Conservation (phyloP, 1,284 basidiomycete species). For the Boletellus deceptivus region DNA sequence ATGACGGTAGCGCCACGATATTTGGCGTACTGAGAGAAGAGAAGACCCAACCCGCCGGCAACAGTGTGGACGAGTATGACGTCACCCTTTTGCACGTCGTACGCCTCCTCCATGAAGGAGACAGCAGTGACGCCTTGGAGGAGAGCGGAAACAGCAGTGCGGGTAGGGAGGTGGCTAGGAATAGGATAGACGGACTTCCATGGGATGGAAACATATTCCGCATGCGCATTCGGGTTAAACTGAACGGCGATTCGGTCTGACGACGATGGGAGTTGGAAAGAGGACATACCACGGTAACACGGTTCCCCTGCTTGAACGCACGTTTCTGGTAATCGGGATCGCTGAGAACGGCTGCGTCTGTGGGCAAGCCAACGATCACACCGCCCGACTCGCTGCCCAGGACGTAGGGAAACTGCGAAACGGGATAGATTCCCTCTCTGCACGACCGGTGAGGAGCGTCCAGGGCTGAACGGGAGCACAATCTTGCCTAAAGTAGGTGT, state of each 20-base stretch:
- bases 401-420: conserved; percentile 63
- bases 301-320: conserved; percentile 57
- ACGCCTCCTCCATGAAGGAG: conserved; percentile 80
- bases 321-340: conserved; percentile 60
- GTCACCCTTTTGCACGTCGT: conserved; percentile 76
- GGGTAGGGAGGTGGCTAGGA: conserved; percentile 59
- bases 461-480: not conserved
- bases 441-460: not conserved
- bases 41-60: conserved; percentile 73
- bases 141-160: conserved; percentile 64
- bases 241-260: conserved; percentile 27
- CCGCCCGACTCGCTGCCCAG: conserved; percentile 83
- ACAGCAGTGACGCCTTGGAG: conserved; percentile 83
- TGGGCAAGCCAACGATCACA: conserved; percentile 69
- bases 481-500: conserved; percentile 68
- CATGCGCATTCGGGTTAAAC: conserved; percentile 60
- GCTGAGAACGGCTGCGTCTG: conserved; percentile 50
- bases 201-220: conserved; percentile 73
- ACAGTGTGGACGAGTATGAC: conserved; percentile 83
- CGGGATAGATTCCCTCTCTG: conserved; percentile 61
- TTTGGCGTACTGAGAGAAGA: conserved; percentile 64
- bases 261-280: too few species aligned
- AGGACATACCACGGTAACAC: conserved; percentile 58
- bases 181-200: conserved; percentile 64
- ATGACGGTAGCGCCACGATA: conserved; percentile 85